Base-by-base conservation (phyloP, 306 rosid genomes). In the Malus sieversii region DNA sequence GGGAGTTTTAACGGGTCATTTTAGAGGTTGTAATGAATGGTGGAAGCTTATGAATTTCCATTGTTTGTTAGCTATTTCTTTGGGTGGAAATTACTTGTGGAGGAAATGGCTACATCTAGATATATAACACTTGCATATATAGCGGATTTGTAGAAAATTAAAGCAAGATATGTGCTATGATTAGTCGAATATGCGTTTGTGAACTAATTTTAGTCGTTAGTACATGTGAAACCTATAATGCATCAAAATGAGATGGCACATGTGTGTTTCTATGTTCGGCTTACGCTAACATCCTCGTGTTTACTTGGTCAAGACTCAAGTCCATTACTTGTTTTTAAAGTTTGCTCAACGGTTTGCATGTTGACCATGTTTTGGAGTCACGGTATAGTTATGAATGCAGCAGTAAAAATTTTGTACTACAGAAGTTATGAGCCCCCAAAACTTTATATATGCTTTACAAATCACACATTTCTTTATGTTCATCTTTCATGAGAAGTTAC, bases 21-120 rank as follows among this genome's bases (percentile, higher is more conserved):
- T 80, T 61, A 68, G 11, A 27, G 66, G 52, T 8, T n/a, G 58
- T 25, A 23, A 73, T 73, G 66, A 59, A 62, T 58, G 76, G 76
- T 72, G 10, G 69, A 25, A 8, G 68, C 77, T 40, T 72, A 3
- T 33, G 64, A 71, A 59, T 35, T 72, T 72, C 35, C 19, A 72
- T 58, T 20, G 77, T 73, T 71, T 16, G 44, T 73, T 60, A 27
- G 40, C 53, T 59, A 38, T 38, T 58, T 62, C 29, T 23, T 58
- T 72, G 66, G n/a, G 2, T 66, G 51, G 16, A 35, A 66, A 66
- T 35, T 20, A 38, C 25, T 19, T 55, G 20, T 5, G 22, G 22
- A 57, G 75, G 58, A 13, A 55, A 72, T 71, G 63, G 58, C 18
- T 70, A 29, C 10, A 12, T 16, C 44, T 10, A 48, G 44, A 70